Evolutionary conservation across 2,329 filamentous ascomycete species (phyloP).

Genomic region (Sporothrix euskadiensis): DNA sequence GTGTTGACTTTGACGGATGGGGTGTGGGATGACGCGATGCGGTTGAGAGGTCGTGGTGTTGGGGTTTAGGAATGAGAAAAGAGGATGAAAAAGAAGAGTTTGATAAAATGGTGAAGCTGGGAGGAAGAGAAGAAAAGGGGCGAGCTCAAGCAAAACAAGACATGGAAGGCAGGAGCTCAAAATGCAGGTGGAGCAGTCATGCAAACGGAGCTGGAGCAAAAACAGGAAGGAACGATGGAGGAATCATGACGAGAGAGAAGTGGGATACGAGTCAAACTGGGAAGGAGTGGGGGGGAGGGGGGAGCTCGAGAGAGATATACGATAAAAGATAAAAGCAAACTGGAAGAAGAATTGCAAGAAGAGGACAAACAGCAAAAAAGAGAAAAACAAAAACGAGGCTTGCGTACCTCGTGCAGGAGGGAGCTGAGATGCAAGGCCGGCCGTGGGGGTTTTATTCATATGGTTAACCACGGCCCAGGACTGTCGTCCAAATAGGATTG

Average conservation of each 20-base stretch:
- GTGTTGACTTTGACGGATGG: background rate
- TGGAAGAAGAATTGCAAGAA: background rate
- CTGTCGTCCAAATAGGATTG: conserved; percentile 3
- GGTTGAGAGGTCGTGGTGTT: background rate
- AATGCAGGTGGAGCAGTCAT: background rate
- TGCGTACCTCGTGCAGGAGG: background rate
- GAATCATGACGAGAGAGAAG: background rate
- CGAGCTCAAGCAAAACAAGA: background rate
- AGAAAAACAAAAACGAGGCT: background rate
- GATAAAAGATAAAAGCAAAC: background rate
- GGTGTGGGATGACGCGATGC: background rate
- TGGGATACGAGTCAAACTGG: conserved; percentile 2
- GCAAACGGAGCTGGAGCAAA: background rate
- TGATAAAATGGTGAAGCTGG: background rate
- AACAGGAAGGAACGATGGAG: conserved; percentile 5
- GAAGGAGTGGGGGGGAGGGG: conserved; percentile 2
- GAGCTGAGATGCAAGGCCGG: conserved; percentile 15
- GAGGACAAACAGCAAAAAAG: background rate
- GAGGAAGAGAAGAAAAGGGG: background rate
- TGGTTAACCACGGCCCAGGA: conserved; percentile 17
- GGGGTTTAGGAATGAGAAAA: background rate
- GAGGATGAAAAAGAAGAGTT: background rate
- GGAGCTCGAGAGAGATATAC: background rate
- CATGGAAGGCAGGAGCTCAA: background rate
- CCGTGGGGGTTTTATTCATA: conserved; percentile 21